Evolutionary conservation across 768 basidiomycete species (phyloP).

Genomic region (Amanita subjunquillea): DNA sequence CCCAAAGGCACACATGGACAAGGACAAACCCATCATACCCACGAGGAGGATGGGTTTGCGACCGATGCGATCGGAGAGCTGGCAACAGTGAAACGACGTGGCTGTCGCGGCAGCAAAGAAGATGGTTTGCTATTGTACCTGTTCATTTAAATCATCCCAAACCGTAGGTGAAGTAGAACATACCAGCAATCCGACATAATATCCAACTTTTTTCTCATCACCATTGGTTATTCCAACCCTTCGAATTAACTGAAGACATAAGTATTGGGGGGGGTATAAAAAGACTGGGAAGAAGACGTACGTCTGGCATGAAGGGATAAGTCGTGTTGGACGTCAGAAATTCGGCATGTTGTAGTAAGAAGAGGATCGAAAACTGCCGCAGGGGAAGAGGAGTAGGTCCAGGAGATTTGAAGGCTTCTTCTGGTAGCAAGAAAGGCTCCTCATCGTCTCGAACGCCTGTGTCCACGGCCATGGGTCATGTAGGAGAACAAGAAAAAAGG

Average conservation of each 20-base stretch:
- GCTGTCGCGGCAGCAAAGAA: conserved; percentile 67
- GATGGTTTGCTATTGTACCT: conserved; percentile 47
- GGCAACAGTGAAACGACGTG: conserved; percentile 68
- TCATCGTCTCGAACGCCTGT: too few species aligned
- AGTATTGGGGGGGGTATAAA: not conserved
- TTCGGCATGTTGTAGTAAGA: conserved; percentile 68
- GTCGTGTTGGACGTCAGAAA: conserved; percentile 71
- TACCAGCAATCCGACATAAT: conserved; percentile 71
- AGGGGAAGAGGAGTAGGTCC: conserved; percentile 49
- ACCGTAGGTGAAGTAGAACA: not conserved
- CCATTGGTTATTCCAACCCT: conserved; percentile 61
- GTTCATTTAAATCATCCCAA: not conserved
- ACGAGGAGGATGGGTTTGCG: conserved; percentile 65
- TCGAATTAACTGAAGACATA: conserved; percentile 40
- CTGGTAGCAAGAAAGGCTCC: too few species aligned
- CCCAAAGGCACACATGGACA: conserved; percentile 69
- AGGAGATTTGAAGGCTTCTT: too few species aligned
- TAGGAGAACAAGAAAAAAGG: too few species aligned
- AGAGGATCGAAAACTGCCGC: conserved; percentile 58
- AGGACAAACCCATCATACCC: conserved; percentile 52
- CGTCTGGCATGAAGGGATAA: conserved; percentile 70
- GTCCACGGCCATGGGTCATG: too few species aligned
- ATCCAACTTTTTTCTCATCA: conserved; percentile 60
- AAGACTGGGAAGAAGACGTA: conserved; percentile 16
- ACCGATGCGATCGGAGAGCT: conserved; percentile 60